phyloP scores from a whole-genome alignment of 257 asterid species.

The Petrea volubilis region DNA sequence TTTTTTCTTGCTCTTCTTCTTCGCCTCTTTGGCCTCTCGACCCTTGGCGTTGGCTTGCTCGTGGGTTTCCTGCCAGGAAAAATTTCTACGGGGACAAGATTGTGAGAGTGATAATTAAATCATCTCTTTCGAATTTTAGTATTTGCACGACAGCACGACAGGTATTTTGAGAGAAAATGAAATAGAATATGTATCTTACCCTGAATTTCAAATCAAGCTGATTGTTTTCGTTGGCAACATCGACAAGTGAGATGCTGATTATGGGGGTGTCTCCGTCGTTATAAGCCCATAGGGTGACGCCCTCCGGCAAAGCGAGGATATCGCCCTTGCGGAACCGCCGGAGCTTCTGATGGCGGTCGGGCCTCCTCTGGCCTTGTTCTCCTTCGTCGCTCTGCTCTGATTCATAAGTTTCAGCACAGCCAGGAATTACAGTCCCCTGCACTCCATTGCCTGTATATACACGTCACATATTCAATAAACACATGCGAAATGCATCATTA shows the following conservation, averaged over 20 bases:
- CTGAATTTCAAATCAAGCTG: constrained; percentile 62
- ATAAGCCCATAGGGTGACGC: constrained; percentile 51
- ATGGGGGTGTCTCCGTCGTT: constrained; percentile 51
- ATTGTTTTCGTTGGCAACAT: constrained; percentile 42
- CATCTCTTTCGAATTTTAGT: too few relatives aligned
- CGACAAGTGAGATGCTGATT: constrained; percentile 36
- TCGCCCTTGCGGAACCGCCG: constrained; percentile 53
- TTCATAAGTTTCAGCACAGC: constrained; percentile 63
- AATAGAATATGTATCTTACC: constrained; percentile 16
- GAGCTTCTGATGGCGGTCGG: constrained; percentile 60
- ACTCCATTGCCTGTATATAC: constrained; percentile 44
- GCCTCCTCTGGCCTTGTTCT: constrained; percentile 14
- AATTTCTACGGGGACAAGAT: constrained; percentile 36
- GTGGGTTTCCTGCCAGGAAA: constrained; percentile 64
- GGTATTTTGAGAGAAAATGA: too few relatives aligned
- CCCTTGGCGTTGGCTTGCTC: constrained; percentile 7
- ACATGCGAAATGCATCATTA: too few relatives aligned
- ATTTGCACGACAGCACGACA: too few relatives aligned
- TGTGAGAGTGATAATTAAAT: not conserved
- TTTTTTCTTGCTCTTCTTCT: constrained; percentile 1
- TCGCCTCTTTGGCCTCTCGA: constrained; percentile 4
- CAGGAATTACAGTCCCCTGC: constrained; percentile 50
- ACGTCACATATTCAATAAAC: not conserved
- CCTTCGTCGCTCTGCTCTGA: constrained; percentile 25
- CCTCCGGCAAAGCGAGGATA: constrained; percentile 49